Base-by-base conservation (phyloP, 768 basidiomycete genomes). In the Dacryopinax spathularia region DNA sequence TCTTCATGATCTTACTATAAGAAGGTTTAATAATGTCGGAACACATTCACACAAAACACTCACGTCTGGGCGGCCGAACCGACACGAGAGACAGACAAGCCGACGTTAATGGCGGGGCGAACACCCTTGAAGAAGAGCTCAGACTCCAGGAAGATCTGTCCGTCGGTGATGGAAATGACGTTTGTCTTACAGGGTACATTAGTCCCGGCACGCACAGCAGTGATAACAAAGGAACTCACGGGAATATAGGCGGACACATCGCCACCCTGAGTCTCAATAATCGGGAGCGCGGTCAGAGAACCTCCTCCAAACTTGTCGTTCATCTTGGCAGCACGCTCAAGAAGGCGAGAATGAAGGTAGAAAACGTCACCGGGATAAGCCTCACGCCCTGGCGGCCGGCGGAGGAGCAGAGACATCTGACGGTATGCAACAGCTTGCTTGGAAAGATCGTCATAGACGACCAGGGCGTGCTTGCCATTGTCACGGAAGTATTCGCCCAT, bases 401-500 rank as follows among this genome's bases (percentile, higher is more conserved):
- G 93, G 73, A 99, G 93, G 41, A 99, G 85, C 69, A 99, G 86
- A 67, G 96, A 99, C 96, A 99, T 99, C 77, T 99, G 96, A 83
- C 96, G 94, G 84, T 99, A 99, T 67, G 96, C 96, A 65, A 99
- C 96, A 70, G 96, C 96, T 80, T 99, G 96, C 82, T 99, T 99
- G 72, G 96, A 99, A 77, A 99, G 80, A 78, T 98, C 96, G 74
- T 99, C 96, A 78, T 96, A 99, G 80, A 99, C 89, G 79, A 99
- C 98, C 71, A 98, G 84, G 68, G 95, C 94, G 78, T 99, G 96
- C 81, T 95, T 97, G 81, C 93, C 95, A 76, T 99, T 99, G 80
- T 99, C 96, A 79, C 92, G 90, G 96, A 99, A 99, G 95, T 95
- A 99, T 80, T 99, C 96, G 76, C 96, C 96, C 93, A 99, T 99